Percentiles rank a stretch among this genome's conserved stretches.
Evolutionary conservation across 306 rosid genomes (phyloP).

Genomic region (Prunus davidiana): DNA sequence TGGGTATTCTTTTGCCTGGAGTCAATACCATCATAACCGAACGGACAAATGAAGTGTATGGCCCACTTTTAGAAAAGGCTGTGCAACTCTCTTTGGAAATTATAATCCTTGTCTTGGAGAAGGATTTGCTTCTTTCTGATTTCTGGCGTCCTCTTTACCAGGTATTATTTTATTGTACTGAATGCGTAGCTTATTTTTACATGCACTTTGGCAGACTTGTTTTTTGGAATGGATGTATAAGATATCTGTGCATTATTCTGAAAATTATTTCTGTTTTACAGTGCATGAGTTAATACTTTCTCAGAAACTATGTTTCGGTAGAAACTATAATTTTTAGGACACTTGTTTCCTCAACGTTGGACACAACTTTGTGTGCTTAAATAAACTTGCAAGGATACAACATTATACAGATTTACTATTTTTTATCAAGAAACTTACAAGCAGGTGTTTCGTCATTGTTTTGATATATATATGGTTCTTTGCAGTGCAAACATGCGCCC

Average conservation of each 20-base stretch:
- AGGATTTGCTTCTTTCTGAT: conserved; percentile 85
- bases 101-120: conserved; percentile 73
- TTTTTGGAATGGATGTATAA: not conserved
- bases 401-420: not conserved
- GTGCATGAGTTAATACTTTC: not conserved
- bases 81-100: conserved; percentile 89
- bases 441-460: not conserved
- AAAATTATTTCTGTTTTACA: not conserved
- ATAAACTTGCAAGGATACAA: not conserved
- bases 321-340: not conserved
- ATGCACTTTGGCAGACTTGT: not conserved
- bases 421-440: not conserved
- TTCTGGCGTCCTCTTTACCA: conserved; percentile 92
- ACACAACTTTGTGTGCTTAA: not conserved
- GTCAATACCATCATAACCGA: conserved; percentile 68
- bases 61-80: conserved; percentile 83
- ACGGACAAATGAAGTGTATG: conserved; percentile 72
- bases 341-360: not conserved
- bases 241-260: not conserved
- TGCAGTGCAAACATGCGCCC: not conserved
- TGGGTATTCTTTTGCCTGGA: conserved; percentile 87
- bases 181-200: not conserved
- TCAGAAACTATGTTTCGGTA: not conserved
- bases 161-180: conserved; percentile 36
- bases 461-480: too few species aligned